These are phyloP conservation scores for Saccharum spontaneum DNA, from an alignment of 176 grass and related monocot genomes.

Conservation along the genomic window DNA sequence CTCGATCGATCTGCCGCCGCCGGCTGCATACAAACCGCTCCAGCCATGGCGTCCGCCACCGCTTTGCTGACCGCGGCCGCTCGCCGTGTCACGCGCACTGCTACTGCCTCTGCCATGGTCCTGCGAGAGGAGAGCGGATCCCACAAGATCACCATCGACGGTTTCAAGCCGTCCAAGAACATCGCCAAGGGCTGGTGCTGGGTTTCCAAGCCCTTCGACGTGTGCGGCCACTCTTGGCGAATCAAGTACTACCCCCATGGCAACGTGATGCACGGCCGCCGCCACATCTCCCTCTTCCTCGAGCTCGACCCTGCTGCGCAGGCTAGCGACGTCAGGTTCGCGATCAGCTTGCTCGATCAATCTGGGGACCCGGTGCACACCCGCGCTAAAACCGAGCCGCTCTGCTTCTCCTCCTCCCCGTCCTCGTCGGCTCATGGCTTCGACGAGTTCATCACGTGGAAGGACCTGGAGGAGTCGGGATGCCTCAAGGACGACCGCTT, in stretches of 20 bases:
- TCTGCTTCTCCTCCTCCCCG: background rate
- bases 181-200: background rate
- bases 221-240: background rate
- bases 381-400: background rate
- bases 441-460: background rate
- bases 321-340: no score
- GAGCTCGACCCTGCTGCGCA: background rate
- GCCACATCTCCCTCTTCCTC: background rate
- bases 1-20: no score
- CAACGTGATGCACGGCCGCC: background rate
- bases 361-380: background rate
- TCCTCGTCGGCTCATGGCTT: background rate
- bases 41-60: no score
- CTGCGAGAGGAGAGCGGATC: background rate
- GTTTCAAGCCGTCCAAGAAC: background rate
- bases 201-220: background rate
- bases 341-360: background rate
- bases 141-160: background rate
- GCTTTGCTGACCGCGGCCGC: no score
- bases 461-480: background rate
- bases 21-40: no score
- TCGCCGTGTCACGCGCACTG: no score
- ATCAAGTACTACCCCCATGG: background rate
- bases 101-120: background rate
- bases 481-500: background rate